Base-by-base conservation (phyloP, 345 rosid genomes). In the Acer yangbiense region DNA sequence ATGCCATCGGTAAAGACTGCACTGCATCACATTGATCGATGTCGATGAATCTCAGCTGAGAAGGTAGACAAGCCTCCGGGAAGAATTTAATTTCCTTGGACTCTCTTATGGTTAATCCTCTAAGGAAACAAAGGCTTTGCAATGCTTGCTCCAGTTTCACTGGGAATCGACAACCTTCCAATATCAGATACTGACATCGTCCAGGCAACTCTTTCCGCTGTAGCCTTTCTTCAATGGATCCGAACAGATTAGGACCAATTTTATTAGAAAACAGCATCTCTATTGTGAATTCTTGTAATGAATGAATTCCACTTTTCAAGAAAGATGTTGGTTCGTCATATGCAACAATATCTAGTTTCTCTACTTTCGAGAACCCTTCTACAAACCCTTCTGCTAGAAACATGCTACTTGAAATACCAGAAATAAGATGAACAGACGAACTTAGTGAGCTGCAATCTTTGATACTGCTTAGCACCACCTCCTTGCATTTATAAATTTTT, bases 51-150 rank as follows among this genome's bases (percentile, higher is more conserved):
- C 50, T 21, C 12, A 76, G 60, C 43, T 66, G 69, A 23, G 61
- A 54, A 17, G 73, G 81, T 7, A 78, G 32, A 77, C 16, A 4
- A 21, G 63, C 32, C 55, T 66, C 69, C 9, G 13, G 50, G 32
- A 66, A 39, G 25, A 23, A 39, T 35, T 16, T 46, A 52, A 54
- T 43, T 41, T 29, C 13, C 2, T 46, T 29, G 21, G 73, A 73
- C 11, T 44, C 4, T 46, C 2, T 3, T 67, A 75, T 18, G 3
- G 64, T 1, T 50, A 79, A 25, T 54, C 64, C 66, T n/a, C 29
- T 35, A 0, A 80, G 71, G 67, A 17, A 70, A 67, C 50, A 57
- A 69, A 65, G 72, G 12, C 69, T 71, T n/a, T 27, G 57, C 44
- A 64, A 61, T 7, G 43, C 65, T 70, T 18, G 50, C 12, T 52